A percentile compares a stretch with the other conserved stretches of the same genome.
Evolutionary conservation across 768 basidiomycete genomes (phyloP).

Genomic region (Asterophora parasitica): DNA sequence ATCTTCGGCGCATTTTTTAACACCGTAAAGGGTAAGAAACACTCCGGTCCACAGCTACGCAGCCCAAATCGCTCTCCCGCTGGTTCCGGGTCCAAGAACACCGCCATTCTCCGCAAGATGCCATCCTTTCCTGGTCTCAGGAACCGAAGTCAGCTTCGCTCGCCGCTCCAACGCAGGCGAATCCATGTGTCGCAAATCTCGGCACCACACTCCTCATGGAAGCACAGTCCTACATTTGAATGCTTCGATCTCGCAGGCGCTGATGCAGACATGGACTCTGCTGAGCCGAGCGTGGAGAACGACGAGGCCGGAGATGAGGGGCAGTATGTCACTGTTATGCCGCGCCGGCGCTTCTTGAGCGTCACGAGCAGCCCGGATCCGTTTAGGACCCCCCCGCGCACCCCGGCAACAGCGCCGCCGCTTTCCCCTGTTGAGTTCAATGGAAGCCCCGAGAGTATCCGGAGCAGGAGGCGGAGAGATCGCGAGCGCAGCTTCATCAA

Average conservation of each 20-base stretch:
- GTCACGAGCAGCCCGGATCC: conserved; percentile 1
- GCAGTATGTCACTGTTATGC: not conserved
- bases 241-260: no score
- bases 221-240: no score
- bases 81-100: not conserved
- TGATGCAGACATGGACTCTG: no score
- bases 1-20: conserved; percentile 3
- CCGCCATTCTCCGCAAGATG: not conserved
- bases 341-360: not conserved
- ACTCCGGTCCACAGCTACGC: not conserved
- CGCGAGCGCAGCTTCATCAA: conserved; percentile 9
- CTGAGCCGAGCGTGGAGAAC: no score
- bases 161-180: not conserved
- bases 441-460: conserved; percentile 1
- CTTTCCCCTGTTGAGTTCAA: conserved; percentile 2
- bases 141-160: not conserved
- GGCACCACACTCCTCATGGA: no score
- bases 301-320: not conserved
- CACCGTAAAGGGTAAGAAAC: conserved; percentile 3
- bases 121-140: conserved; percentile 5
- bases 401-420: conserved; percentile 4
- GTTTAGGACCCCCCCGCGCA: conserved; percentile 10
- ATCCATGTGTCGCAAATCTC: no score
- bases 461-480: conserved; percentile 3
- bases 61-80: not conserved